phyloP scores from a whole-genome alignment of 768 basidiomycete species.

The Lactarius deliciosus region DNA sequence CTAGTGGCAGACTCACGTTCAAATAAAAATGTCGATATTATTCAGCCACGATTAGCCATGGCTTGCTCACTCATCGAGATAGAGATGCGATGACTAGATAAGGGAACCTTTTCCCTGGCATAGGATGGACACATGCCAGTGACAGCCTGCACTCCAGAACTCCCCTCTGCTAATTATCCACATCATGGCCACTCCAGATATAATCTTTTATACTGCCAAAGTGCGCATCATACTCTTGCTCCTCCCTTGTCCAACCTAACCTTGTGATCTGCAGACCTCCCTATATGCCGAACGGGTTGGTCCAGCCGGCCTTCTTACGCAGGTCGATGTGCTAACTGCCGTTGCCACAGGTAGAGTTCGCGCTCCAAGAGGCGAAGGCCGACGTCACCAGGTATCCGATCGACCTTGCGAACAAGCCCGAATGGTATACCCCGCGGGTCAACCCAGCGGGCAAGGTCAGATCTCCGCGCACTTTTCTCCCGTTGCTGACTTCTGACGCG shows the following conservation, averaged over 20 bases:
- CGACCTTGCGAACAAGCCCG: constrained; percentile 60
- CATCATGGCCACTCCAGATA: constrained; percentile 24
- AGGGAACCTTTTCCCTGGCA: too few species aligned
- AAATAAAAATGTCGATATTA: too few species aligned
- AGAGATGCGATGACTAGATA: too few species aligned
- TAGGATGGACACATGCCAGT: background rate
- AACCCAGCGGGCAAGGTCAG: constrained; percentile 62
- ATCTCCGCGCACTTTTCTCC: background rate
- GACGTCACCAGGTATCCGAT: constrained; percentile 51
- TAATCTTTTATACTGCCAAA: constrained; percentile 43
- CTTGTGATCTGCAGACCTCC: constrained; percentile 42
- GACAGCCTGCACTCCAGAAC: background rate
- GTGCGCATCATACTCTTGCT: background rate
- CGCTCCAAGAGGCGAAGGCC: constrained; percentile 53
- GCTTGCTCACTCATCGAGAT: too few species aligned
- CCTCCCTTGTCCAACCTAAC: background rate
- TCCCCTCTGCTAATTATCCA: background rate
- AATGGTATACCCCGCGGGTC: constrained; percentile 60
- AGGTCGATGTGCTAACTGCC: background rate
- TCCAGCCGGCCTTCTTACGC: background rate
- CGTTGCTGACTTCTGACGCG: background rate
- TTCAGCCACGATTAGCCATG: too few species aligned
- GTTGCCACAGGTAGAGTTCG: constrained; percentile 50
- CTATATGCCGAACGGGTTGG: constrained; percentile 55
- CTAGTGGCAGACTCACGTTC: too few species aligned